Base-by-base conservation (phyloP, 768 basidiomycete genomes). In the Tylopilus rubrobrunneus region DNA sequence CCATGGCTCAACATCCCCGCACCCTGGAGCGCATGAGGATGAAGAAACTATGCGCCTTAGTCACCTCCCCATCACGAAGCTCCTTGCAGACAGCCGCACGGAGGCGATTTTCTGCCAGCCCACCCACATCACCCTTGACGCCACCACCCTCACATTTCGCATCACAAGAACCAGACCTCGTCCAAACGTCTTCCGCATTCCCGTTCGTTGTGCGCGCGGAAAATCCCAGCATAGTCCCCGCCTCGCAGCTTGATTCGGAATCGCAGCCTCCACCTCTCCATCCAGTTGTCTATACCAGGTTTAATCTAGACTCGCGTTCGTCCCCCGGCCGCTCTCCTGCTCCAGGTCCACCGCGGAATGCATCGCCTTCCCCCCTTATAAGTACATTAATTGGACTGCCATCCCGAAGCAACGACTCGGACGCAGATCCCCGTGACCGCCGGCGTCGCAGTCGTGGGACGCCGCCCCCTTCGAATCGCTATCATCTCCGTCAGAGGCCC, bases 151-250 rank as follows among this genome's bases (percentile, higher is more conserved):
- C 60, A 8, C 61, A 55, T 29, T 29, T 56, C 21, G 53, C 69
- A 51, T 79, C 80, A 7, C 77, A 81, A 61, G 76, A 75, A 28
- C 72, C 75, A 3, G 77, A 79, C 19, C 65, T 67, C 49, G 67
- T 83, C 51, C 71, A 75, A 42, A 81, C 84, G 1, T 83, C 85
- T 11, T 51, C 77, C 29, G 71, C 37, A 33, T 52, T 59, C 48
- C 67, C 69, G 14, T 57, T 67, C 29, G 54, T 59, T 40, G 47
- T 67, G 74, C 66, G 65, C 29, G 56, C 71, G 28, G 51, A 61
- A 21, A 66, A 73, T 55, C 64, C 62, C 10, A 71, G 66, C 56
- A 62, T 65, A 36, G 53, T 71, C 3, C 68, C 76, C 29, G 51
- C 68, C 10, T 75, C 76, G 6, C 74, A 75, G 57, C 59, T 74